Base-by-base conservation (phyloP, 345 rosid species). In the Arabidopsis thaliana region DNA sequence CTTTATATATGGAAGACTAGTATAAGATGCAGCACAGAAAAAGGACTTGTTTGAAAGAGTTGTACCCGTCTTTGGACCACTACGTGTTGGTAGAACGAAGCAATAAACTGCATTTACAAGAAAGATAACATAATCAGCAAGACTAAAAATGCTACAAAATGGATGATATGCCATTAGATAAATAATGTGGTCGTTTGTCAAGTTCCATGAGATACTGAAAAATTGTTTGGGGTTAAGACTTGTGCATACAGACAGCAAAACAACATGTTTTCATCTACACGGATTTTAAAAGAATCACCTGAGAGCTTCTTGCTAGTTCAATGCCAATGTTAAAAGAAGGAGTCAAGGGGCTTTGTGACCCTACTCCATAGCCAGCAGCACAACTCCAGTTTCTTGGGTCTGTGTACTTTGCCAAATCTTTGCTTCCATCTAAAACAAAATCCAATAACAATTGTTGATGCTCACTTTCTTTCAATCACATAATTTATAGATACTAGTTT, bases 51-150 rank as follows among this genome's bases (percentile, higher is more conserved):
- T 74, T 61, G n/a, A 58, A 46, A 76, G 69, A 79, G 75, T 48
- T 73, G n/a, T 84, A 93, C 97, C 90, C 90, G 82, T 83, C 96
- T 87, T 76, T 91, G 97, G 80, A 91, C 97, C 74, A 91, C 97
- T 76, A 84, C 87, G 20, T 93, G 97, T 71, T 93, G 96, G 79
- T 87, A 91, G 67, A 93, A 91, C 8, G 98, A 89, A 56, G 97
- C 94, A 38, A 86, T 83, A 78, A 93, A 93, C 97, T 93, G 84
- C 86, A 88, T 56, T 71, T 34, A 58, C 58, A 79, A 67, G 71
- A 48, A 63, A 63, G 65, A 14, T 41, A 65, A 50, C 40, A 59
- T 33, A 28, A 70, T 77, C 62, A 77, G 63, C 60, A 48, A 38
- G 37, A 46, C 24, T n/a, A 25, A 25, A 3, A 56, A 59, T 59